A percentile compares a stretch with the other conserved stretches of the same genome.
Conservation (phyloP, 495 filamentous ascomycete genomes). For the Annulohypoxylon nitens region DNA sequence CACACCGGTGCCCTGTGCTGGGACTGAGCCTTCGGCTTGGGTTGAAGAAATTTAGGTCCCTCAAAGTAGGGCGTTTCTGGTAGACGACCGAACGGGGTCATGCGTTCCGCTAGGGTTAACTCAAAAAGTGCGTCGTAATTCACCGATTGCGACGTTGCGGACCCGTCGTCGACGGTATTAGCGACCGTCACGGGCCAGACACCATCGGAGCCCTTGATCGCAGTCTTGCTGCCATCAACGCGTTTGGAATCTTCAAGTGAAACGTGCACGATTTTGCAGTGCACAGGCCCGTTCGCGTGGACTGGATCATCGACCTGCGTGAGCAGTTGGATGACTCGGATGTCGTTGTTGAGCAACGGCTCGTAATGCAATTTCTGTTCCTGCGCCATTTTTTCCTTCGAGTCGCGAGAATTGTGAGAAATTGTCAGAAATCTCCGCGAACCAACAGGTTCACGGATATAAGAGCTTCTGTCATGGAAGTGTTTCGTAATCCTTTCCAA, state of each 20-base stretch:
- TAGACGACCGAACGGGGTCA: slow-evolving; percentile 8
- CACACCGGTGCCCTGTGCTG: slow-evolving; percentile 23
- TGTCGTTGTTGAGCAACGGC: slow-evolving; percentile 24
- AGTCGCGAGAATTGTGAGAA: neutral
- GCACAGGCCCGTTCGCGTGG: slow-evolving; percentile 24
- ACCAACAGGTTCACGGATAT: neutral
- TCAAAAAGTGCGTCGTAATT: slow-evolving; percentile 25
- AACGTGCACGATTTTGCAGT: slow-evolving; percentile 28
- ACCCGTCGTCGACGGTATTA: neutral
- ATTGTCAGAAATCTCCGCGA: neutral
- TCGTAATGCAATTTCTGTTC: slow-evolving; percentile 33
- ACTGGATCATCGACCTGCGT: slow-evolving; percentile 27
- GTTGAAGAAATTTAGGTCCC: slow-evolving; percentile 13
- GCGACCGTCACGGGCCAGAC: slow-evolving; percentile 26
- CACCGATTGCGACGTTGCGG: slow-evolving; percentile 16
- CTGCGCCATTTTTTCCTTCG: slow-evolving; percentile 24
- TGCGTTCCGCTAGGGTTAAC: slow-evolving; percentile 18
- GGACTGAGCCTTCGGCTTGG: neutral
- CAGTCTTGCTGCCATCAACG: neutral
- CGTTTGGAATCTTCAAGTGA: slow-evolving; percentile 22
- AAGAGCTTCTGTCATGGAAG: neutral
- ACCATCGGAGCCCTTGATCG: slow-evolving; percentile 17
- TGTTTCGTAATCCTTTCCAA: neutral
- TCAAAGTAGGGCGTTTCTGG: slow-evolving; percentile 16
- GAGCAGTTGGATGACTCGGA: slow-evolving; percentile 32